Percentiles rank a stretch among this genome's conserved stretches.
Evolutionary conservation across 139 green algal species (phyloP).

Genomic region (Penium margaritaceum): DNA sequence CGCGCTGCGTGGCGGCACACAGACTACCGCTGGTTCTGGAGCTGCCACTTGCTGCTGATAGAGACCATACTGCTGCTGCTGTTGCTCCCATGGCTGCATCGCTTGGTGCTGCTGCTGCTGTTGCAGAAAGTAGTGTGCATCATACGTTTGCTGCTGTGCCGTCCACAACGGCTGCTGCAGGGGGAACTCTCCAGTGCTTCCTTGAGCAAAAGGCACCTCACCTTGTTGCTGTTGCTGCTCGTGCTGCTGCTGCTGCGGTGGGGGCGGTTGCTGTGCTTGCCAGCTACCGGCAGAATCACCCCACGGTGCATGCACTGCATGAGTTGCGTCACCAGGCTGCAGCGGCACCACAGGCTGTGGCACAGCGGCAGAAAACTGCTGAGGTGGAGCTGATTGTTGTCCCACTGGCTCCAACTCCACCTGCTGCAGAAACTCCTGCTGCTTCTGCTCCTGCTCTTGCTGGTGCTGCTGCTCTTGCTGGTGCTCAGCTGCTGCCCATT

Average conservation of each 20-base stretch:
- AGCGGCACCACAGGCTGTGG: neutral
- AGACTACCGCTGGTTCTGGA: no score
- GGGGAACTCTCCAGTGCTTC: neutral
- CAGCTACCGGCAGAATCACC: neutral
- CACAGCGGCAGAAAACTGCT: neutral
- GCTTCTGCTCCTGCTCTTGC: neutral
- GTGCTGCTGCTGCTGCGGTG: neutral
- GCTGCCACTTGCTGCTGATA: neutral
- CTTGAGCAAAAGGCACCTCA: neutral
- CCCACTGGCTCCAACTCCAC: neutral
- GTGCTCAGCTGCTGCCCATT: no score
- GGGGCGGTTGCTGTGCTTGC: neutral
- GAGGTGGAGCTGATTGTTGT: neutral
- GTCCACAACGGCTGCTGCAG: no score
- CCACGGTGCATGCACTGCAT: neutral
- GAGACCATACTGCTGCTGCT: neutral
- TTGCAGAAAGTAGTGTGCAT: no score
- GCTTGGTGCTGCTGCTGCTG: neutral
- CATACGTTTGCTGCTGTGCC: constrained; percentile 1
- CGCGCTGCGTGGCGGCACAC: constrained; percentile 10
- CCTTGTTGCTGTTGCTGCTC: neutral
- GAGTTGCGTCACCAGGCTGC: neutral
- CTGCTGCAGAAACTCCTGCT: neutral
- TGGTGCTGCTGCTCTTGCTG: neutral
- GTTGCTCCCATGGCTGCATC: neutral